Evolutionary conservation across 352 stramenopile species (phyloP), one percentile per base, ranked within the genome.

Genomic region (Pythium sp.): DNA sequence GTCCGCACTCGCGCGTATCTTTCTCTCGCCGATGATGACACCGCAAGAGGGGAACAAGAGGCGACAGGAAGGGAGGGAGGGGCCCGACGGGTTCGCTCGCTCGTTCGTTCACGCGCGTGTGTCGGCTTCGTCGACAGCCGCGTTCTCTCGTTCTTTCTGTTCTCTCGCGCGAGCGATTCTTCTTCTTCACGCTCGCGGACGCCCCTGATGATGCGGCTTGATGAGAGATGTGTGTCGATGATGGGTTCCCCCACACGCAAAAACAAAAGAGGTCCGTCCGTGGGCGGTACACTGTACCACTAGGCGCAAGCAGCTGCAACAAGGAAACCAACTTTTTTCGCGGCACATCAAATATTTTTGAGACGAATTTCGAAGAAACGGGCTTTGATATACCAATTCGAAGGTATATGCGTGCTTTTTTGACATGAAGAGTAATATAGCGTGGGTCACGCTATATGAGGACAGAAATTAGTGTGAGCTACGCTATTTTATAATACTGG

Each of bases 191-290:
- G 14, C 51, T 58, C 11, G 26, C 41, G 28, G n/a, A 32, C 4
- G 28, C 43, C 43, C 26, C 28, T 20, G 30, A 58, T 65, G 60
- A 65, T 65, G 60, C 34, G n/a, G 30, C 30, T 34, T 57, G 60
- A 65, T 54, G 24, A 64, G 24, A 22, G 34, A 54, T 51, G 43
- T 51, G 43, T 51, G 43, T 51, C 43, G 36, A 54, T 65, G 60
- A 56, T 65, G 60, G 28, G 60, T 65, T 64, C 24, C 30, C 28
- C 55, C 55, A 46, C 18, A 58, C 3, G 28, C 15, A n/a, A 49
- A 15, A 49, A 0, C 41, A 49, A 51, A 43, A 24, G 26, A 61
- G 49, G 47, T 67, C 61, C 49, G 32, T 67, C 62, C 30, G 22
- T 24, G 15, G 11, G 22, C 4, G 62, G 49, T 51, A 53, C 62